These are phyloP conservation scores for Globisporangium heterothallicum DNA, from an alignment of 352 stramenopile species.

Conservation along the genomic window DNA sequence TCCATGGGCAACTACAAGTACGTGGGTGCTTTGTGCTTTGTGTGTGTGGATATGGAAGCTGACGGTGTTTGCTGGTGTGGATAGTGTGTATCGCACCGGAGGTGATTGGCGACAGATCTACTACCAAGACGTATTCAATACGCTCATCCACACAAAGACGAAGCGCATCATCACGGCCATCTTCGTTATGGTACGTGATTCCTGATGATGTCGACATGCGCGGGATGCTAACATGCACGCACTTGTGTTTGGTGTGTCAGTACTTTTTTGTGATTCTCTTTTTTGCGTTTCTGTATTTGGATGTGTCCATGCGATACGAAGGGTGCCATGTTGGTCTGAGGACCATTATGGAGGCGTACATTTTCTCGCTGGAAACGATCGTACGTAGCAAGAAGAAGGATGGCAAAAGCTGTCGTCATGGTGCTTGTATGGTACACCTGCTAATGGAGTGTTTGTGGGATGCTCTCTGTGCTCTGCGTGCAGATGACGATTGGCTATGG, in stretches of 20 bases:
- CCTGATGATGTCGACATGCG: not conserved
- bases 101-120: constrained; percentile 83
- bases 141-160: constrained; percentile 82
- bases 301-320: constrained; percentile 52
- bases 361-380: constrained; percentile 87
- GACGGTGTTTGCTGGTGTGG: constrained; percentile 3
- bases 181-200: constrained; percentile 50
- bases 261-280: constrained; percentile 80
- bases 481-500: constrained; percentile 88
- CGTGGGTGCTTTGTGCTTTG: constrained; percentile 10
- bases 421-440: too few species aligned
- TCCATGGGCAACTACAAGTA: constrained; percentile 69
- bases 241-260: constrained; percentile 18
- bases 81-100: constrained; percentile 41
- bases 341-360: constrained; percentile 77
- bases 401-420: too few species aligned
- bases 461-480: constrained; percentile 1
- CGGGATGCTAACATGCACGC: not conserved
- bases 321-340: constrained; percentile 70
- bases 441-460: too few species aligned
- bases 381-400: too few species aligned
- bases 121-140: constrained; percentile 83
- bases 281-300: constrained; percentile 70
- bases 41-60: not conserved
- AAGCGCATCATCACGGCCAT: constrained; percentile 75